These are phyloP conservation scores for Cladosporium sp. DNA, from an alignment of 2,329 filamentous ascomycete species.

Conservation along the genomic window DNA sequence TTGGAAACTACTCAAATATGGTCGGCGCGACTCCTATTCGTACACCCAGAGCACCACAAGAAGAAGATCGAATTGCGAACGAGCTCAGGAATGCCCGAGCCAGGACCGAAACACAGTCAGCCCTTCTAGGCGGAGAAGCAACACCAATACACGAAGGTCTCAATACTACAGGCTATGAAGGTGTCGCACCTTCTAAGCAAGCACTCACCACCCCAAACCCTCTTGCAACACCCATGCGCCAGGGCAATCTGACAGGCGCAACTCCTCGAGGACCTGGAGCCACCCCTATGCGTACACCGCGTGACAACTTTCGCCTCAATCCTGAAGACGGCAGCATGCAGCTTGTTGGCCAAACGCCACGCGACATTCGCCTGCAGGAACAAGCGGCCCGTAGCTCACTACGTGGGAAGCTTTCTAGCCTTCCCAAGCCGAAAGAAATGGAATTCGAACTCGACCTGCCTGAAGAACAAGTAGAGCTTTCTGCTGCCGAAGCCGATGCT, in stretches of 20 bases:
- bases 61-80: slow-evolving; percentile 94
- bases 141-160: slow-evolving; percentile 80
- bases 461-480: slow-evolving; percentile 70
- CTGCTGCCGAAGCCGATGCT: slow-evolving; percentile 46
- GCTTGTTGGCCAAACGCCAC: slow-evolving; percentile 71
- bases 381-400: slow-evolving; percentile 68
- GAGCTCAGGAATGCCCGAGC: slow-evolving; percentile 93
- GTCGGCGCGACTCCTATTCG: slow-evolving; percentile 83
- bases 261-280: slow-evolving; percentile 70
- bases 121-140: slow-evolving; percentile 89
- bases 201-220: slow-evolving; percentile 90
- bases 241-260: slow-evolving; percentile 61
- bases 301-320: slow-evolving; percentile 86
- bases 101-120: slow-evolving; percentile 90
- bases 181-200: slow-evolving; percentile 77
- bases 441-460: slow-evolving; percentile 94
- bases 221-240: slow-evolving; percentile 81
- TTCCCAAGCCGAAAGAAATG: slow-evolving; percentile 89
- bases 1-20: slow-evolving; percentile 82
- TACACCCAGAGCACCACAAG: slow-evolving; percentile 84
- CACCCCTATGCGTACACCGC: slow-evolving; percentile 59
- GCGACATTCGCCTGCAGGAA: slow-evolving; percentile 72
- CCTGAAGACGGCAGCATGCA: slow-evolving; percentile 65
- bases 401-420: slow-evolving; percentile 69
- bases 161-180: slow-evolving; percentile 84